Percentiles rank a stretch among this genome's conserved stretches.
phyloP scores from a whole-genome alignment of 768 basidiomycete genomes.

The Tylopilus cervinicoccineus region DNA sequence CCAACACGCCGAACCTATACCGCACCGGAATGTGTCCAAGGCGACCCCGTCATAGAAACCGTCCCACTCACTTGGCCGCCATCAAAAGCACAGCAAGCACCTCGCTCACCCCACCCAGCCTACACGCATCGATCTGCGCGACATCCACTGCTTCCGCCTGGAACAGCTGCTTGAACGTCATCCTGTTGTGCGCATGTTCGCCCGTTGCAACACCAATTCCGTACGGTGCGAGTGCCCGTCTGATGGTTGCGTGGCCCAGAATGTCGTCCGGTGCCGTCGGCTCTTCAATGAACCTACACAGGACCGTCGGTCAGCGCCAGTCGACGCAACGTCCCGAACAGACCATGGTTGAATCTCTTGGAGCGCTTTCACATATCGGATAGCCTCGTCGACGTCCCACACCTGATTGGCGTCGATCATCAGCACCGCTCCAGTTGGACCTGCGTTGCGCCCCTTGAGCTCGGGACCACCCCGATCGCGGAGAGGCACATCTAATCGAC shows the following conservation, averaged over 20 bases:
- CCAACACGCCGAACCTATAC: constrained; percentile 73
- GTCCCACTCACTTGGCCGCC: constrained; percentile 68
- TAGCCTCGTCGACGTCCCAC: constrained; percentile 87
- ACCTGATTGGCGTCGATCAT: constrained; percentile 98
- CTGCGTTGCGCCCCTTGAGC: constrained; percentile 82
- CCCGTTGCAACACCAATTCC: constrained; percentile 92
- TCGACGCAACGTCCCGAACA: background rate
- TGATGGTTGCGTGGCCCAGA: constrained; percentile 77
- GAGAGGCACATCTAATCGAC: constrained; percentile 26
- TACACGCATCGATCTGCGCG: constrained; percentile 84
- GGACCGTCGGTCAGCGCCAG: constrained; percentile 8
- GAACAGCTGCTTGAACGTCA: constrained; percentile 93
- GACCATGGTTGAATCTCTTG: constrained; percentile 52
- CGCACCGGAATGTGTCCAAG: background rate
- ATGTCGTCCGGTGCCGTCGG: constrained; percentile 92
- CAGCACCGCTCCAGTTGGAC: constrained; percentile 85
- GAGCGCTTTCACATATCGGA: constrained; percentile 79
- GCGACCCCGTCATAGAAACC: background rate
- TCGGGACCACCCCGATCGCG: constrained; percentile 55
- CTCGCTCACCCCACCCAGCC: constrained; percentile 87
- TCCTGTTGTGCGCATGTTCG: constrained; percentile 92
- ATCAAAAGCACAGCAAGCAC: constrained; percentile 84
- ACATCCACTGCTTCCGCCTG: constrained; percentile 89
- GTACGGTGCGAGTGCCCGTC: constrained; percentile 70
- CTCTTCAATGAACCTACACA: constrained; percentile 79